A percentile compares a stretch with the other conserved stretches of the same genome.
phyloP scores from a whole-genome alignment of 805 yeast genomes.

The Kluyveromyces dobzhanskii region DNA sequence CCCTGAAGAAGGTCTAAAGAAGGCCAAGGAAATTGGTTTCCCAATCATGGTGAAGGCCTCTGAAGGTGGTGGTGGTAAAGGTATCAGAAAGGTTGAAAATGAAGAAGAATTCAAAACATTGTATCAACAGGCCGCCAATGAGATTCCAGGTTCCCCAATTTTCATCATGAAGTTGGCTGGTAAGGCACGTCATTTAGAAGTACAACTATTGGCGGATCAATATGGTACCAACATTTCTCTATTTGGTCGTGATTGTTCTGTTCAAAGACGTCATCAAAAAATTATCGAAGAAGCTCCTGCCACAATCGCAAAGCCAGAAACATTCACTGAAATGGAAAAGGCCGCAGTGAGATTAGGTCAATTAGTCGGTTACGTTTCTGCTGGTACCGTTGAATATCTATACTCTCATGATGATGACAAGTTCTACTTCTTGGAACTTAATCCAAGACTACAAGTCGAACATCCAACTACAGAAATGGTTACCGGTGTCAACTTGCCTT shows the following conservation, averaged over 20 bases:
- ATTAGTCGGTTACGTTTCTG: conserved; percentile 96
- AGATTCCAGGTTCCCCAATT: conserved; percentile 98
- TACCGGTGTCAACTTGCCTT: conserved; percentile 95
- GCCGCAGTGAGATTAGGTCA: conserved; percentile 97
- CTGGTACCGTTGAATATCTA: conserved; percentile 97
- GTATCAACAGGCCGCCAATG: conserved; percentile 92
- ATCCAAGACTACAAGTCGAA: conserved; percentile 98
- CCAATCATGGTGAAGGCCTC: conserved; percentile 99
- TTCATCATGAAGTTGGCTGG: conserved; percentile 97
- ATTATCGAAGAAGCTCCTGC: conserved; percentile 99
- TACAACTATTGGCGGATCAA: conserved; percentile 95
- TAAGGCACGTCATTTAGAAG: conserved; percentile 95
- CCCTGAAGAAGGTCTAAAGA: conserved; percentile 82
- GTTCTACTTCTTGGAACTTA: conserved; percentile 91
- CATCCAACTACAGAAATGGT: conserved; percentile 99
- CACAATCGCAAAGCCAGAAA: conserved; percentile 79
- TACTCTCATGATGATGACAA: conserved; percentile 91
- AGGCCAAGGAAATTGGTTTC: conserved; percentile 85
- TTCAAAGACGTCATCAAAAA: conserved; percentile 98
- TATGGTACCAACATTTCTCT: conserved; percentile 95
- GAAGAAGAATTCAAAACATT: conserved; percentile 69
- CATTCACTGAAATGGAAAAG: conserved; percentile 86
- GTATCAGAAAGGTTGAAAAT: conserved; percentile 90
- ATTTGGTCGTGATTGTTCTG: conserved; percentile 99
- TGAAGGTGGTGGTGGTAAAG: conserved; percentile 99